Conservation (phyloP, 495 filamentous ascomycete species). For the Podospora australis region DNA sequence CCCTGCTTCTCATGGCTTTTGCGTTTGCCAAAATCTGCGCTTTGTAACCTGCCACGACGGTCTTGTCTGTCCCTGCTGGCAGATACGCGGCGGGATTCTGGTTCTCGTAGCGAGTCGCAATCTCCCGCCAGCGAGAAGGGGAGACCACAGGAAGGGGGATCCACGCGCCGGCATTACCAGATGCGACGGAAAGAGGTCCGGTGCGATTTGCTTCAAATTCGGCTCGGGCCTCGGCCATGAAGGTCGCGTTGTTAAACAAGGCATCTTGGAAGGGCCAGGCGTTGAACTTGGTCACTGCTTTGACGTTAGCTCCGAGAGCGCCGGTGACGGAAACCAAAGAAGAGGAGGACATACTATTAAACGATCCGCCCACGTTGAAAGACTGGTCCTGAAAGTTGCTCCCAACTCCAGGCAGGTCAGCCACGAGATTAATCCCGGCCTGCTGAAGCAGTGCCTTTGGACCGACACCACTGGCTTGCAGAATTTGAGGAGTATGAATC, state of each 20-base stretch:
- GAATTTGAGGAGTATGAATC: conserved; percentile 49
- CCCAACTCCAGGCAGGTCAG: conserved; percentile 48
- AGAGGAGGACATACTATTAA: conserved; percentile 22
- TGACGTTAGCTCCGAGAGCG: too few relatives aligned
- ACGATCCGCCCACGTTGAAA: conserved; percentile 22
- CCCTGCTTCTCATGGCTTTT: conserved; percentile 24
- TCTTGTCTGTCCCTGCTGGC: conserved; percentile 23
- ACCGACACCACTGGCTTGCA: conserved; percentile 50
- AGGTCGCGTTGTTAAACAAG: conserved; percentile 29
- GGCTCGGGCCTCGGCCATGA: conserved; percentile 29
- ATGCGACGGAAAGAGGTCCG: conserved; percentile 32
- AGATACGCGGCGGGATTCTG: conserved; percentile 32
- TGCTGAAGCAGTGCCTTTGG: conserved; percentile 34
- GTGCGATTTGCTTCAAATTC: conserved; percentile 30
- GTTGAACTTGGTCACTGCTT: conserved; percentile 29
- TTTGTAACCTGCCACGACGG: conserved; percentile 35
- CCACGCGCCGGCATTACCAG: conserved; percentile 34
- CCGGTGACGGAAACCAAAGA: not conserved
- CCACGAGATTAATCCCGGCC: conserved; percentile 35
- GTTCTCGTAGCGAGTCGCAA: conserved; percentile 31
- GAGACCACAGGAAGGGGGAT: conserved; percentile 34
- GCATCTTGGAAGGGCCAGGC: conserved; percentile 23
- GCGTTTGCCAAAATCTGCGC: conserved; percentile 36
- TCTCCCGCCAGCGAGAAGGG: conserved; percentile 22
- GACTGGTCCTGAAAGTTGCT: conserved; percentile 52